Evolutionary conservation across 2,329 filamentous ascomycete species (phyloP).

Genomic region (Aspergillus aculeatinus): DNA sequence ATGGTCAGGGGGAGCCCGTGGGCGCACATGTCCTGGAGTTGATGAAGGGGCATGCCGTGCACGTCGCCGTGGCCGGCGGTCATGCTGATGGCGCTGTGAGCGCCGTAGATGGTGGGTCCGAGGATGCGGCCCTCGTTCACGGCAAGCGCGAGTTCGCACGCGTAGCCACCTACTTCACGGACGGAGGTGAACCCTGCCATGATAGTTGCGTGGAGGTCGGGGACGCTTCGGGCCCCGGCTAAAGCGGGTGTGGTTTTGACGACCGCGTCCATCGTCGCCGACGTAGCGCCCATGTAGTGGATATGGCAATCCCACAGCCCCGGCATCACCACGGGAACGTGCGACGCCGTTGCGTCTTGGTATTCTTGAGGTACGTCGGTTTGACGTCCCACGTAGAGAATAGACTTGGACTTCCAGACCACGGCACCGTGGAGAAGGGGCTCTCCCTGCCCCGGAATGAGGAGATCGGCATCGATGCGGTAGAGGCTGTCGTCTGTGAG

Average conservation of each 20-base stretch:
- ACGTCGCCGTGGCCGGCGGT: conserved; percentile 53
- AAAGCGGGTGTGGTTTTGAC: conserved; percentile 29
- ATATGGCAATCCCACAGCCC: conserved; percentile 56
- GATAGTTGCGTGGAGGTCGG: conserved; percentile 45
- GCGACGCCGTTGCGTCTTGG: conserved; percentile 24
- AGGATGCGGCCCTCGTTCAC: conserved; percentile 48
- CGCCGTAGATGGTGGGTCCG: conserved; percentile 52
- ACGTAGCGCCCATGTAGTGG: conserved; percentile 45
- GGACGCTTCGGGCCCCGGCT: conserved; percentile 44
- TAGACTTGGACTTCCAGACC: conserved; percentile 41
- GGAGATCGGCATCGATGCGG: conserved; percentile 32
- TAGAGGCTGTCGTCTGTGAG: conserved; percentile 6
- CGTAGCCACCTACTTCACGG: conserved; percentile 51
- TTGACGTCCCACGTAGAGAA: conserved; percentile 42
- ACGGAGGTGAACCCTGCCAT: conserved; percentile 54
- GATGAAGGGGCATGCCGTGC: conserved; percentile 24
- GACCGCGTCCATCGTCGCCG: conserved; percentile 14
- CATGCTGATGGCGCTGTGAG: conserved; percentile 46
- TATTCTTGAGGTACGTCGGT: conserved; percentile 35
- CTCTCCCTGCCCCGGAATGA: conserved; percentile 51
- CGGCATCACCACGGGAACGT: conserved; percentile 50
- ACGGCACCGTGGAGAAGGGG: conserved; percentile 44
- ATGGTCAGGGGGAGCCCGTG: conserved; percentile 31
- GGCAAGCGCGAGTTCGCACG: conserved; percentile 44
- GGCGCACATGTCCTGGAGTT: conserved; percentile 4